A percentile compares a stretch with the other conserved stretches of the same genome.
Evolutionary conservation across 129 eudicot species (phyloP).

Genomic region (Rutidosis leptorrhynchoides): DNA sequence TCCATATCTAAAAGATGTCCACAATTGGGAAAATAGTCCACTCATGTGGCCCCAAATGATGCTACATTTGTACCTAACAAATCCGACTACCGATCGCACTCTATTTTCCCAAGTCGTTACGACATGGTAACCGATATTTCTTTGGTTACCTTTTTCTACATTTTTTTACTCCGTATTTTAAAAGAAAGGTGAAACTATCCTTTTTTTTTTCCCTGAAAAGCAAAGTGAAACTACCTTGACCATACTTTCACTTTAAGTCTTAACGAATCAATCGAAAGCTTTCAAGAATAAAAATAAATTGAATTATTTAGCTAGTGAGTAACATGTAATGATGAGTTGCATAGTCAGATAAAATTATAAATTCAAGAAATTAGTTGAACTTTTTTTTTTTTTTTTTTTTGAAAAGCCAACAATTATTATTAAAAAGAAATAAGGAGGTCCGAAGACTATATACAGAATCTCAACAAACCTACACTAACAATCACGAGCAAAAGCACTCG

Average conservation of each 20-base stretch:
- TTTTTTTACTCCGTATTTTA: no score
- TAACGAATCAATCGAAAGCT: background rate
- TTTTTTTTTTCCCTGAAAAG: background rate
- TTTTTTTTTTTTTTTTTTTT: no score
- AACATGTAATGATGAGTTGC: constrained; percentile 2
- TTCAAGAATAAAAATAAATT: no score
- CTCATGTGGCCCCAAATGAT: constrained; percentile 31
- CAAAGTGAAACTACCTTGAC: background rate
- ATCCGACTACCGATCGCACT: constrained; percentile 24
- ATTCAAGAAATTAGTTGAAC: constrained; percentile 1
- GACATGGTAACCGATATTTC: constrained; percentile 10
- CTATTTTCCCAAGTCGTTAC: constrained; percentile 18
- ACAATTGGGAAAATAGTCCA: constrained; percentile 23
- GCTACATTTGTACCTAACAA: constrained; percentile 24
- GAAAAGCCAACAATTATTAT: no score
- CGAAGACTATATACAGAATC: no score
- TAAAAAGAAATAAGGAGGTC: no score
- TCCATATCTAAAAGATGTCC: background rate
- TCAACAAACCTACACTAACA: no score
- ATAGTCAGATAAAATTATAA: background rate
- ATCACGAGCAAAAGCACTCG: no score
- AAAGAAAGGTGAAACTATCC: no score
- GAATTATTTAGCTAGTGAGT: background rate
- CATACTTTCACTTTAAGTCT: background rate
- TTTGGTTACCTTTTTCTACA: background rate